Percentiles rank a stretch among this genome's conserved stretches.
Evolutionary conservation across 2,329 filamentous ascomycete genomes (phyloP).

Genomic region (Neonectria ditissima): DNA sequence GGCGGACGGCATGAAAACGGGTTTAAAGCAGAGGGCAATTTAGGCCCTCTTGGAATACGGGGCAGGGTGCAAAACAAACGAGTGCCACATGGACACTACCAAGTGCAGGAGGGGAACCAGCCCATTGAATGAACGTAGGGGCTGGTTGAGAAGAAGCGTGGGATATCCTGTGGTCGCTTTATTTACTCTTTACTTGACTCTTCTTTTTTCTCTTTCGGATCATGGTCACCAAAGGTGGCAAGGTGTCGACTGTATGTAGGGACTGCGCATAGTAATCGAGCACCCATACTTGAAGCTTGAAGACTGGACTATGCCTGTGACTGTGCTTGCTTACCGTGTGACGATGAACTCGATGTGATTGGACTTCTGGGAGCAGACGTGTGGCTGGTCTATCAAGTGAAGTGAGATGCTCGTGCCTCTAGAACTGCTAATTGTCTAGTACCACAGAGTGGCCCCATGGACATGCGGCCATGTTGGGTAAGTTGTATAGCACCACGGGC

Average conservation of each 20-base stretch:
- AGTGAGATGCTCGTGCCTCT: neutral
- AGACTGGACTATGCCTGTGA: constrained; percentile 6
- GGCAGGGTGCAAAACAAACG: constrained; percentile 32
- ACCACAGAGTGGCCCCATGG: too few species aligned
- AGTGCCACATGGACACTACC: constrained; percentile 33
- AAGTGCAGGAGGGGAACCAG: constrained; percentile 27
- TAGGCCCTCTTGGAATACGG: constrained; percentile 39
- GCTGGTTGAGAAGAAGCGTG: constrained; percentile 36
- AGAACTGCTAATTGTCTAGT: neutral
- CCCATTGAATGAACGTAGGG: constrained; percentile 26
- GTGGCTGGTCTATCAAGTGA: neutral
- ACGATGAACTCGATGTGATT: neutral
- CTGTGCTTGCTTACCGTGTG: neutral
- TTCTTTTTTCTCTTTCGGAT: constrained; percentile 41
- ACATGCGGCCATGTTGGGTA: too few species aligned
- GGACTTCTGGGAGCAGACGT: neutral
- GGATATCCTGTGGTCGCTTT: constrained; percentile 47
- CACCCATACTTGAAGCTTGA: constrained; percentile 39
- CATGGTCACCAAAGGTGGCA: constrained; percentile 36
- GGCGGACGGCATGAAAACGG: constrained; percentile 23
- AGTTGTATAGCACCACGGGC: neutral
- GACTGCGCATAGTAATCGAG: constrained; percentile 48
- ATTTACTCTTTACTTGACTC: constrained; percentile 46
- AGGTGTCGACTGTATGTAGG: constrained; percentile 47
- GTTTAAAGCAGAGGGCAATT: constrained; percentile 38